Conservation (phyloP, 1,139 yeast species). For the Candida sojae region DNA sequence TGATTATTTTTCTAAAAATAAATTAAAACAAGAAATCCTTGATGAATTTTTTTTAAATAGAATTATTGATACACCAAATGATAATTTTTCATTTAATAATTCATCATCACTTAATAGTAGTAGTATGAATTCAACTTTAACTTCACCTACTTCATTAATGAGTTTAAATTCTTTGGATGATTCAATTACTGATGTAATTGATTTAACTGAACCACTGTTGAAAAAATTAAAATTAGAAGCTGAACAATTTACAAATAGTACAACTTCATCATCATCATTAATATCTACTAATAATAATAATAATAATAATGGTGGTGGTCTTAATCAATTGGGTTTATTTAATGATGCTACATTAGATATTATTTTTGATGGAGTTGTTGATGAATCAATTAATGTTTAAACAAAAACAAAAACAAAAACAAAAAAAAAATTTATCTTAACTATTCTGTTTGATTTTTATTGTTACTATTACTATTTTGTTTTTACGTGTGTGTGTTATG, state of each 20-base stretch:
- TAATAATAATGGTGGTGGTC: background rate
- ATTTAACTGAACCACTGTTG: conserved; percentile 5
- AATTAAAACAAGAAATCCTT: conserved; percentile 43
- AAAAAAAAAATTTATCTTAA: background rate
- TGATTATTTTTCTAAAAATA: conserved; percentile 17
- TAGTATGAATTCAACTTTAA: conserved; percentile 21
- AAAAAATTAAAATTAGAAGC: conserved; percentile 7
- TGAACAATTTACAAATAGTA: conserved; percentile 1
- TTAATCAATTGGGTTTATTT: conserved; percentile 9
- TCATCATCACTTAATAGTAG: conserved; percentile 9
- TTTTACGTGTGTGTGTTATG: no score
- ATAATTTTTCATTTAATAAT: conserved; percentile 15
- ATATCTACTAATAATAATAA: background rate
- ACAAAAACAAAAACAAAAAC: background rate
- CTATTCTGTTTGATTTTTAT: no score
- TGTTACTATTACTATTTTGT: no score
- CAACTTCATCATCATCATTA: conserved; percentile 3
- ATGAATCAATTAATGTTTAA: conserved; percentile 22
- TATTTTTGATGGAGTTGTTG: conserved; percentile 32
- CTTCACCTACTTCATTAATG: conserved; percentile 38
- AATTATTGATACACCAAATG: conserved; percentile 23
- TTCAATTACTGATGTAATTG: conserved; percentile 10
- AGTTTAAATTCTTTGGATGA: conserved; percentile 32
- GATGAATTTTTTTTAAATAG: conserved; percentile 43
- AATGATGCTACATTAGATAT: conserved; percentile 22